Conservation (phyloP, 2,329 filamentous ascomycete genomes). For the Colletotrichum aenigma region DNA sequence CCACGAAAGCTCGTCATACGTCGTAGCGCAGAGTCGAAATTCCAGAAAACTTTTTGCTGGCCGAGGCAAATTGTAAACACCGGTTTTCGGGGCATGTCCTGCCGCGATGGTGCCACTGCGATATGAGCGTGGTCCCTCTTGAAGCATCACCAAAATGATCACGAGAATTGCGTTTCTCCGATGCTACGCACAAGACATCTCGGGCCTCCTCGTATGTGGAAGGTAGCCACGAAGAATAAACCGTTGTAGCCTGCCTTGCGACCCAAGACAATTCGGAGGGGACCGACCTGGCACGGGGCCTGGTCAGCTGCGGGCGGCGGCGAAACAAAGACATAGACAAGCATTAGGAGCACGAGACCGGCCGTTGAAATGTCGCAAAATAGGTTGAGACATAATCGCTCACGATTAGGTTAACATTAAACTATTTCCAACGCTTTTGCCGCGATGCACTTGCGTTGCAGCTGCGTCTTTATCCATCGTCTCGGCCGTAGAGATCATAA, state of each 20-base stretch:
- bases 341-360: neutral
- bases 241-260: neutral
- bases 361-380: slow-evolving; percentile 16
- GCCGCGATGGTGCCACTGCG: neutral
- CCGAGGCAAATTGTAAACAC: neutral
- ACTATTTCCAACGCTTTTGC: neutral
- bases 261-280: neutral
- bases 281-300: neutral
- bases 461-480: neutral
- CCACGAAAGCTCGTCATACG: neutral
- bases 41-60: neutral
- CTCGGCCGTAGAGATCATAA: slow-evolving; percentile 1
- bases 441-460: neutral
- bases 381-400: slow-evolving; percentile 4
- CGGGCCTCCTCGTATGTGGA: neutral
- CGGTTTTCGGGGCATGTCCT: neutral
- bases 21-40: neutral
- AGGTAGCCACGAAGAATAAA: neutral
- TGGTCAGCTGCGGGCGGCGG: neutral
- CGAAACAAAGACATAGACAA: neutral
- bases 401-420: slow-evolving; percentile 14
- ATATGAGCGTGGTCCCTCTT: neutral
- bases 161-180: neutral
- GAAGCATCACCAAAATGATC: neutral
- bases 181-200: neutral